A percentile compares a stretch with the other conserved stretches of the same genome.
Evolutionary conservation across 2,329 filamentous ascomycete species (phyloP).

Genomic region (Trichoderma polysporum): DNA sequence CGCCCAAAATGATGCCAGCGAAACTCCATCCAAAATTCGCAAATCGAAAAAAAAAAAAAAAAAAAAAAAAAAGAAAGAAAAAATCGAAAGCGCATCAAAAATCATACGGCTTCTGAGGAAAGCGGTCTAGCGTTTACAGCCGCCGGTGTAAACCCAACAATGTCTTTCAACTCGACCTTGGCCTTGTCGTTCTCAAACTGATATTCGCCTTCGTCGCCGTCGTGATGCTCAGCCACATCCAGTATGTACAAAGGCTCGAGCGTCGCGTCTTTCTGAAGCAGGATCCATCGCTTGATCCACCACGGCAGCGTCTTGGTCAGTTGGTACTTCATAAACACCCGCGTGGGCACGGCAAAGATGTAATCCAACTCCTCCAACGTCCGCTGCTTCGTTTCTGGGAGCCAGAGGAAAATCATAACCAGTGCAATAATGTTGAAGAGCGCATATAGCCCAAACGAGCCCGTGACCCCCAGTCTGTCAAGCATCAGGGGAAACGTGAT

Average conservation of each 20-base stretch:
- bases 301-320: slow-evolving; percentile 56
- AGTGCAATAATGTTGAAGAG: slow-evolving; percentile 56
- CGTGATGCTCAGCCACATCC: slow-evolving; percentile 38
- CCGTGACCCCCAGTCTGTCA: slow-evolving; percentile 42
- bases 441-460: slow-evolving; percentile 56
- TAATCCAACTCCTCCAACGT: slow-evolving; percentile 58
- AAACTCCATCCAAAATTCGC: not conserved
- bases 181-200: slow-evolving; percentile 41
- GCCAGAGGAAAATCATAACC: slow-evolving; percentile 55
- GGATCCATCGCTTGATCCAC: slow-evolving; percentile 59
- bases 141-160: slow-evolving; percentile 32
- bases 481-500: slow-evolving; percentile 64
- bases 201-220: slow-evolving; percentile 32
- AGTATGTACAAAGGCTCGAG: slow-evolving; percentile 46
- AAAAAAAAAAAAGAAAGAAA: not conserved
- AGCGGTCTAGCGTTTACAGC: slow-evolving; percentile 19
- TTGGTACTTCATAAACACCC: slow-evolving; percentile 58
- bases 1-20: not conserved
- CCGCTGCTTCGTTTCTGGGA: slow-evolving; percentile 60
- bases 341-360: slow-evolving; percentile 59
- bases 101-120: not conserved
- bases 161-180: slow-evolving; percentile 41
- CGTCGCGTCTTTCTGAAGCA: slow-evolving; percentile 46
- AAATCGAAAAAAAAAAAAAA: not conserved
- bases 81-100: not conserved